Evolutionary conservation across 768 basidiomycete species (phyloP), one percentile per base, ranked within the genome.

Genomic region (Psilocybe cyanescens): DNA sequence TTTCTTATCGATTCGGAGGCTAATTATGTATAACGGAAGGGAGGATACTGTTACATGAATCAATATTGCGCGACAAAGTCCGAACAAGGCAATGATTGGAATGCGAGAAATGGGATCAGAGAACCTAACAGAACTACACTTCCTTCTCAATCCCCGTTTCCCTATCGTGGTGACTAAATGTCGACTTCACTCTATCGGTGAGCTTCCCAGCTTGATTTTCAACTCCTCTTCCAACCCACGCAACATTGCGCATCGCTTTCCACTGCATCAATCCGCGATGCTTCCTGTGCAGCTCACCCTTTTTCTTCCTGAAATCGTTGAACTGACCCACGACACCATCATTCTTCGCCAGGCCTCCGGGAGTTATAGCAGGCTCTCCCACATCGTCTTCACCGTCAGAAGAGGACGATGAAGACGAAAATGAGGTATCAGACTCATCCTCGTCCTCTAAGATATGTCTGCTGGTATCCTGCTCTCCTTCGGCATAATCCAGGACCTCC

Each of bases 251-350:
- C 57, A 77, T 79, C 6, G 79, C 79, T 62, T 83, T 81, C 72
- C 82, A 81, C 71, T 88, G 87, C 84, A 88, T 86, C 51, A 90
- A 70, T 2, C 88, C 87, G 4, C 84, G 80, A 67, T 90, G 83
- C 65, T 85, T 82, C 50, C 77, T 71, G 66, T 82, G 81, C 60
- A 83, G 68, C 65, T 82, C 78, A 44, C 74, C 74, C 64, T 81
- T 75, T 53, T 76, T 74, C 65, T 77, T 72, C 60, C 74, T 74
- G 71, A 76, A 83, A n/a, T 80, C 70, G 68, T 77, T 78, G 35
- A 81, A 54, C 63, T 74, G 74, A 29, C 67, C 68, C 8, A 75
- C 57, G 37, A 70, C 28, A 8, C 71, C 70, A 19, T 54, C 50
- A 19, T 58, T 45, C 14, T 33, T 50, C 50, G 41, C 17, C 8